A percentile compares a stretch with the other conserved stretches of the same genome.
phyloP scores from a whole-genome alignment of 2,329 filamentous ascomycete species.

The Elsinoe perseae region DNA sequence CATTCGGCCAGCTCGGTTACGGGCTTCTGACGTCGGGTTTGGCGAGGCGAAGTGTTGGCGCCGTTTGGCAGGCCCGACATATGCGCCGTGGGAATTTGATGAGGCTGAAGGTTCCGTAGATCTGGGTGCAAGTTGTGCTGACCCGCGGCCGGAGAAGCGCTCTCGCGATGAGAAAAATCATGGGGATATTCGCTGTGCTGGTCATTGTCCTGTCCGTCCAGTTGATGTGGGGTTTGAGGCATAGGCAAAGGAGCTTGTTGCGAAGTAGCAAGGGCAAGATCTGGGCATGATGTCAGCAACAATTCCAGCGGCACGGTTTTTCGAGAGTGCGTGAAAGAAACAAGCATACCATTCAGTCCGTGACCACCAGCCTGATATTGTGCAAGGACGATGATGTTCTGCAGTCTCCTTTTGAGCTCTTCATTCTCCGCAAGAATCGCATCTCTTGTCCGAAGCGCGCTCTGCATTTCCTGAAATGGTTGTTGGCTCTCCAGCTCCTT shows the following conservation, averaged over 20 bases:
- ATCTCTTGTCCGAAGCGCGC: slow-evolving; percentile 60
- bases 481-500: slow-evolving; percentile 69
- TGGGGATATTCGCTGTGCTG: slow-evolving; percentile 20
- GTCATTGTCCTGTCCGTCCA: slow-evolving; percentile 1
- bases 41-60: slow-evolving; percentile 8
- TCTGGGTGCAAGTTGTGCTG: slow-evolving; percentile 30
- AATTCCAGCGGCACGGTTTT: slow-evolving; percentile 5
- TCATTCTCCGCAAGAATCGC: slow-evolving; percentile 70
- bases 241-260: slow-evolving; percentile 38
- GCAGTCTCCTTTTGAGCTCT: slow-evolving; percentile 63
- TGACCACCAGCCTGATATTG: slow-evolving; percentile 48
- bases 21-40: slow-evolving; percentile 7
- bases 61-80: slow-evolving; percentile 11
- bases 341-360: slow-evolving; percentile 37
- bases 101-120: slow-evolving; percentile 21
- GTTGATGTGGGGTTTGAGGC: slow-evolving; percentile 14
- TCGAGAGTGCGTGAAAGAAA: not conserved
- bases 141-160: slow-evolving; percentile 12
- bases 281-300: slow-evolving; percentile 26
- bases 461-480: slow-evolving; percentile 76
- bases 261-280: slow-evolving; percentile 41
- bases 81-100: slow-evolving; percentile 10
- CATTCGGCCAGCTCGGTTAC: slow-evolving; percentile 13
- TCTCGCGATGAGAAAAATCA: slow-evolving; percentile 15
- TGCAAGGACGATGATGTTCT: slow-evolving; percentile 56